phyloP scores from a whole-genome alignment of 345 rosid genomes.

The Populus davidiana region DNA sequence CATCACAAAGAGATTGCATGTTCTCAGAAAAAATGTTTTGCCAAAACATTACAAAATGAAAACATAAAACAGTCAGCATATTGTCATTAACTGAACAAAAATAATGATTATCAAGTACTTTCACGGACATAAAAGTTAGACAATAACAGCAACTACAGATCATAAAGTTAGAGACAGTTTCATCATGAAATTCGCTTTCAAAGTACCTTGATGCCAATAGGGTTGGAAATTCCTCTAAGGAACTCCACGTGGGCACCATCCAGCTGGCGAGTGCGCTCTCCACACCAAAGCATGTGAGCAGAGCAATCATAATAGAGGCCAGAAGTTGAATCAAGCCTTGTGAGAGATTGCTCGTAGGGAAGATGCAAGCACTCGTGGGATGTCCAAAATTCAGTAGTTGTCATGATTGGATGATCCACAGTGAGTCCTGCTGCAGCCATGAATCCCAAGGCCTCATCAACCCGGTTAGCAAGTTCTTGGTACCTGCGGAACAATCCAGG shows the following conservation, averaged over 20 bases:
- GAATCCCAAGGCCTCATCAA: slow-evolving; percentile 32
- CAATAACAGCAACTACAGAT: background rate
- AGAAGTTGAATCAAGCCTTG: slow-evolving; percentile 31
- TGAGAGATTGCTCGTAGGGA: slow-evolving; percentile 30
- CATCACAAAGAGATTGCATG: background rate
- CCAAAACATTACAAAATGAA: background rate
- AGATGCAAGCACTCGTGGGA: slow-evolving; percentile 30
- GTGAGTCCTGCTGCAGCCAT: slow-evolving; percentile 31
- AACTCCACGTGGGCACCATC: slow-evolving; percentile 37
- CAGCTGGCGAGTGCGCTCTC: slow-evolving; percentile 31
- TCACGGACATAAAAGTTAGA: background rate
- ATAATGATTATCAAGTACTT: background rate
- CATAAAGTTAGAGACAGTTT: background rate
- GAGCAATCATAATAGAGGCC: slow-evolving; percentile 29
- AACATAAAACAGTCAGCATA: background rate
- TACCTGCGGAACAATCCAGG: slow-evolving; percentile 13
- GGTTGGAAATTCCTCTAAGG: slow-evolving; percentile 30
- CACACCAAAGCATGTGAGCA: slow-evolving; percentile 34
- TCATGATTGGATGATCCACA: slow-evolving; percentile 30
- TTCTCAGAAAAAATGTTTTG: background rate
- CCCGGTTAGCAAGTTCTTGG: slow-evolving; percentile 21
- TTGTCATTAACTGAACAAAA: background rate
- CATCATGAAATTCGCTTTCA: background rate
- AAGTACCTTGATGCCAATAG: slow-evolving; percentile 32
- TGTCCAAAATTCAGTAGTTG: slow-evolving; percentile 31